Evolutionary conservation across 306 rosid species (phyloP), one percentile per base, ranked within the genome.

Genomic region (Comarum palustre): DNA sequence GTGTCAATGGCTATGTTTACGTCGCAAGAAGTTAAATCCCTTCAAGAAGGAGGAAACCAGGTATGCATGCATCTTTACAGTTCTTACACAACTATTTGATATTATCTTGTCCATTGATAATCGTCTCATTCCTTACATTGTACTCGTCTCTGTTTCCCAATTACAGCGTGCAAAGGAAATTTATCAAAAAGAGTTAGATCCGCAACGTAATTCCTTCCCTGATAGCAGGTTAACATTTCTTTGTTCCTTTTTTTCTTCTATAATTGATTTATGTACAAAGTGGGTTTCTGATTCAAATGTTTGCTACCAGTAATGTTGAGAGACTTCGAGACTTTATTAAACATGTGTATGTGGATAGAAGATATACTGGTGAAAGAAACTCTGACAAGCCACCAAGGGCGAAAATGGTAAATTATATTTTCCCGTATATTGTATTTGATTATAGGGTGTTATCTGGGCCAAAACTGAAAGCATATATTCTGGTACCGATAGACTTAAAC

Each of bases 41-140:
- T 94, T 79, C 96, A 94, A 83, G 97, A 81, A 80, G 98, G 98
- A 46, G 98, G 98, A 78, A 94, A 94, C 82, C 88, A 94, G 92
- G 97, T 91, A 88, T 42, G 15, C 32, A 59, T 71, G 74, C 74
- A 38, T 51, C 60, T 60, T 66, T 45, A 47, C 42, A 41, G 31
- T 70, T 72, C 78, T 65, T 69, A 51, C 72, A 72, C 71, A 66
- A 1, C 8, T 32, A 20, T 3, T 45, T 8, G 19, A 15, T 62
- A 79, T 75, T 59, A 68, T 73, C 69, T 58, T 43, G 31, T 74
- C 51, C 16, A 58, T 34, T 46, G 42, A 45, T 68, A 68, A 62
- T 83, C 32, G 75, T 75, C 75, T 82, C 69, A 55, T 31, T 73
- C 77, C 51, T 75, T 11, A 38, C 48, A 52, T 77, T 43, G 42